Evolutionary conservation across 192 early-diverging fungal species (phyloP).

Genomic region (Linnemannia zychae): DNA sequence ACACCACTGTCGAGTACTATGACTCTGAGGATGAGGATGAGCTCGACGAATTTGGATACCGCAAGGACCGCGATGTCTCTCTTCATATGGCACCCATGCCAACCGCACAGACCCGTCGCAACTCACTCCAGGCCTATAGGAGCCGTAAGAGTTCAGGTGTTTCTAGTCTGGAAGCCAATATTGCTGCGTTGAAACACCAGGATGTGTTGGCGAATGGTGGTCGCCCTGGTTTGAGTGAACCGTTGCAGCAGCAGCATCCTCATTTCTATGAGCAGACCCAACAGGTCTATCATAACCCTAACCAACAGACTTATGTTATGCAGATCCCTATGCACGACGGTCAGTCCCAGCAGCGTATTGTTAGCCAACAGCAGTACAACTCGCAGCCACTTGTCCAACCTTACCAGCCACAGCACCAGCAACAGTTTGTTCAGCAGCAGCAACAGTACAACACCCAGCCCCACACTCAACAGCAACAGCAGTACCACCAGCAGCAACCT

Average conservation of each 20-base stretch:
- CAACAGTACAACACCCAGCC: neutral
- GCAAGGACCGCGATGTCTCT: slow-evolving; percentile 13
- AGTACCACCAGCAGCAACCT: too few species aligned
- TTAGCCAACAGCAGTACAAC: too few species aligned
- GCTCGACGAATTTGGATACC: slow-evolving; percentile 12
- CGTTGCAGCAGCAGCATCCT: neutral
- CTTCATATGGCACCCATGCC: neutral
- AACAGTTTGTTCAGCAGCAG: neutral
- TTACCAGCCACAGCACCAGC: neutral
- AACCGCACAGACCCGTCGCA: neutral
- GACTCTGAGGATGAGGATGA: slow-evolving; percentile 19
- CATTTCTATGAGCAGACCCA: neutral
- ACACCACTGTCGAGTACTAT: slow-evolving; percentile 28
- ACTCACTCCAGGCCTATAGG: neutral
- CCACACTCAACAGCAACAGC: neutral
- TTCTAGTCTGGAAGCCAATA: neutral
- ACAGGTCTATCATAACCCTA: neutral
- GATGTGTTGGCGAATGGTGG: neutral
- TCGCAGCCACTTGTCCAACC: too few species aligned
- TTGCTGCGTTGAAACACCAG: neutral
- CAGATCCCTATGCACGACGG: neutral
- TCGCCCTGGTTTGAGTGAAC: neutral
- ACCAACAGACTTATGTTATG: neutral
- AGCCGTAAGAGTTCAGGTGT: neutral
- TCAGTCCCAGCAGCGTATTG: too few species aligned